A percentile compares a stretch with the other conserved stretches of the same genome.
Evolutionary conservation across 768 basidiomycete genomes (phyloP).

Genomic region (Suillus brevipes): DNA sequence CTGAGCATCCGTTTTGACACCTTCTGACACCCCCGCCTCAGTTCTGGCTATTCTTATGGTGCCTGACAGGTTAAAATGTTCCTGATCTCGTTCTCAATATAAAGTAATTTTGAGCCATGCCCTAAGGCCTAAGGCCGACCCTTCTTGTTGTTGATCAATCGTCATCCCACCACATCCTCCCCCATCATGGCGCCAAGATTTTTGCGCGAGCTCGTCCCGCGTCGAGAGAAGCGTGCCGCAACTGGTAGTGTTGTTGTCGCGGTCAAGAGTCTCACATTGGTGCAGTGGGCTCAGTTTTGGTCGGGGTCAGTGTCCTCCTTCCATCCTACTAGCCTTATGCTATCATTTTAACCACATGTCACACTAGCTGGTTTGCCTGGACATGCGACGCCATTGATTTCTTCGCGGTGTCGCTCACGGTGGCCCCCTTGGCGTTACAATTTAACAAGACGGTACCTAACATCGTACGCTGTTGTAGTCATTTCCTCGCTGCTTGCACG

Average conservation of each 20-base stretch:
- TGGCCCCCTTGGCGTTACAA: constrained; percentile 46
- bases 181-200: constrained; percentile 51
- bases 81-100: background rate
- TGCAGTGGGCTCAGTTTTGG: constrained; percentile 61
- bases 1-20: background rate
- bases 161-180: background rate
- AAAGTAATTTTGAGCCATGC: background rate
- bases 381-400: constrained; percentile 86
- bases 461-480: constrained; percentile 39
- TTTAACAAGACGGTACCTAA: constrained; percentile 43
- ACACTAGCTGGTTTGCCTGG: constrained; percentile 77
- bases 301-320: constrained; percentile 42
- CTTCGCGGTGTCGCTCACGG: constrained; percentile 71
- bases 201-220: constrained; percentile 49
- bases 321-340: background rate
- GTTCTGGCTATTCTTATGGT: background rate
- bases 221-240: constrained; percentile 38
- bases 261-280: constrained; percentile 43
- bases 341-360: background rate
- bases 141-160: background rate
- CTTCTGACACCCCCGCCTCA: background rate
- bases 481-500: background rate
- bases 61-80: background rate
- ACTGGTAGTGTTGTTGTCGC: constrained; percentile 45
- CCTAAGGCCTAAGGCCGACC: background rate